Conservation (phyloP, 768 basidiomycete species). For the Collybiopsis confluens region DNA sequence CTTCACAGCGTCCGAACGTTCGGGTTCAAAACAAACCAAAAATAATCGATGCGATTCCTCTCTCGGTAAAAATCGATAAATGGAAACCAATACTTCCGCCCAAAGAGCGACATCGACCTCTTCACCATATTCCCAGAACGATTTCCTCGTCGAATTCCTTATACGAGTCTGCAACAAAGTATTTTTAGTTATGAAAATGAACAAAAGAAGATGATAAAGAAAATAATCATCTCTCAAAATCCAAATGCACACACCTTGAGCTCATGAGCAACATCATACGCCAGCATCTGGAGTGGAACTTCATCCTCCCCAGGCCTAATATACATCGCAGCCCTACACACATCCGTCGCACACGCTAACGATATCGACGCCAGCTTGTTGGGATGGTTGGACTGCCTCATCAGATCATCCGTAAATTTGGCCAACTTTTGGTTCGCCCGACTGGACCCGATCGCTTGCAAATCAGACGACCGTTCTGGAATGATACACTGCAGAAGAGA, state of each 20-base stretch:
- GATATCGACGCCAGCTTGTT: slow-evolving; percentile 65
- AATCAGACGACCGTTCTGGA: slow-evolving; percentile 68
- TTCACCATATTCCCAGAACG: slow-evolving; percentile 70
- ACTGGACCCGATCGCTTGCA: slow-evolving; percentile 33
- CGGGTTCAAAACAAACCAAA: slow-evolving; percentile 62
- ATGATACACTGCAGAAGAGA: slow-evolving; percentile 70
- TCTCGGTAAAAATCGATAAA: slow-evolving; percentile 66
- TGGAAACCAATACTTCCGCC: slow-evolving; percentile 66
- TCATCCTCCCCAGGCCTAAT: slow-evolving; percentile 39
- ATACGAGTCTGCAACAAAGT: slow-evolving; percentile 13
- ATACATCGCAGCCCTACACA: slow-evolving; percentile 66
- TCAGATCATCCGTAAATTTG: slow-evolving; percentile 58
- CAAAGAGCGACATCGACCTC: slow-evolving; percentile 76
- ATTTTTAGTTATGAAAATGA: too few relatives aligned
- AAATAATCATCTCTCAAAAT: background rate
- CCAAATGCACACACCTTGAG: slow-evolving; percentile 53
- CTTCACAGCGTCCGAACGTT: slow-evolving; percentile 79
- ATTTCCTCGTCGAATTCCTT: slow-evolving; percentile 35
- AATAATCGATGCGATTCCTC: slow-evolving; percentile 63
- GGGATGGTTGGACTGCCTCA: slow-evolving; percentile 50
- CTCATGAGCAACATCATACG: slow-evolving; percentile 73
- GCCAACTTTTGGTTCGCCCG: slow-evolving; percentile 27
- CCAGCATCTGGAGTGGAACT: slow-evolving; percentile 57
- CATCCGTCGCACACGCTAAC: slow-evolving; percentile 69
- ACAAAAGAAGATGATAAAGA: too few relatives aligned